These are phyloP conservation scores for Mariannaea sp. DNA, from an alignment of 2,329 filamentous ascomycete species.

Conservation along the genomic window DNA sequence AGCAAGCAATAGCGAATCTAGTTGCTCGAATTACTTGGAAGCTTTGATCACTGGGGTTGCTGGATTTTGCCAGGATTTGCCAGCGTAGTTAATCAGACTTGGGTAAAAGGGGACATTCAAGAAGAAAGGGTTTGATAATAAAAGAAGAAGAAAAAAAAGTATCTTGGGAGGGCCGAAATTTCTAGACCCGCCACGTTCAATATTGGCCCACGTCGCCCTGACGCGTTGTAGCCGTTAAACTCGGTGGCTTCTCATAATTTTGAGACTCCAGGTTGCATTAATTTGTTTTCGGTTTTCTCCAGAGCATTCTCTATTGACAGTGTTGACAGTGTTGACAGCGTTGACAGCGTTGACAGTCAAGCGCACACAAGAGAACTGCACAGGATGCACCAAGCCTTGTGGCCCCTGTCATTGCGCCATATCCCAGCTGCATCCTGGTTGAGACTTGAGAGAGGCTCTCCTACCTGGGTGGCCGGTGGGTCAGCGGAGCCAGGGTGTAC, in stretches of 20 bases:
- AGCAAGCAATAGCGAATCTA: conserved; percentile 13
- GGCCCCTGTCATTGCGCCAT: conserved; percentile 36
- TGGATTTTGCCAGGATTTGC: conserved; percentile 13
- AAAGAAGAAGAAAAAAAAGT: not conserved
- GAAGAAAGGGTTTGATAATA: no score
- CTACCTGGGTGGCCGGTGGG: conserved; percentile 26
- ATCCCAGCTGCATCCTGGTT: conserved; percentile 31
- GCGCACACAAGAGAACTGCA: conserved; percentile 21
- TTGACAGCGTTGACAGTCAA: conserved; percentile 5
- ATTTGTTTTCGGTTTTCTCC: not conserved
- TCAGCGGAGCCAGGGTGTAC: conserved; percentile 26
- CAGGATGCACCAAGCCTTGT: conserved; percentile 29
- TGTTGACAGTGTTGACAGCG: no score
- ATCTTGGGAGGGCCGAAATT: conserved; percentile 7
- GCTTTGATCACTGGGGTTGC: no score
- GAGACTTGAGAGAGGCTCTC: conserved; percentile 13
- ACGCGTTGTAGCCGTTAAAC: conserved; percentile 13
- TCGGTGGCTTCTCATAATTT: conserved; percentile 8
- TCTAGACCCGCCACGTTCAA: conserved; percentile 2
- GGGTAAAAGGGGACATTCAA: not conserved
- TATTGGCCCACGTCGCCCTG: conserved; percentile 8
- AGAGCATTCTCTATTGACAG: not conserved
- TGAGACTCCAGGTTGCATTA: conserved; percentile 2
- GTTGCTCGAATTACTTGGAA: no score
- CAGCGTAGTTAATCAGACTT: no score